Conservation (phyloP, 2,329 filamentous ascomycete species). For the Xylaria digitata region DNA sequence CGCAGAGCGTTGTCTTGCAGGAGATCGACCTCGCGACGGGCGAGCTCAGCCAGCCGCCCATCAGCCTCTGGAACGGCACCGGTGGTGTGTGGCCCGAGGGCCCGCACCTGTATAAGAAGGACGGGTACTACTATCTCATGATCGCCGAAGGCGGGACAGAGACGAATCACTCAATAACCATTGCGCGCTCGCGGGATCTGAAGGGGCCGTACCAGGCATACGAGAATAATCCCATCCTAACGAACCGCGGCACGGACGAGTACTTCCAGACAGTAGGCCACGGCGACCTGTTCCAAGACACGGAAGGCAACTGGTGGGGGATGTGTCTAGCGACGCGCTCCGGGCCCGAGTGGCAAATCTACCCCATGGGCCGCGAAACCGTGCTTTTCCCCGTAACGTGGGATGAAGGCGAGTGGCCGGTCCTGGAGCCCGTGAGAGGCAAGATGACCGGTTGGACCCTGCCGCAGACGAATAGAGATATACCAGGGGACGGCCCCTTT, state of each 20-base stretch:
- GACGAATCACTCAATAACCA: conserved; percentile 55
- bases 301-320: conserved; percentile 63
- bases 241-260: conserved; percentile 52
- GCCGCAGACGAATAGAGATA: conserved; percentile 49
- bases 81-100: conserved; percentile 58
- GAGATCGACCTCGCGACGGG: conserved; percentile 53
- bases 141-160: conserved; percentile 62
- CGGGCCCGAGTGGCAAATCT: conserved; percentile 55
- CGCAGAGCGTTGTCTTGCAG: conserved; percentile 47
- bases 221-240: conserved; percentile 59
- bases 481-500: conserved; percentile 51
- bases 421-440: conserved; percentile 56
- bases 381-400: conserved; percentile 58
- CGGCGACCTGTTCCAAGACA: conserved; percentile 58
- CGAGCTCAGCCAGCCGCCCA: conserved; percentile 46
- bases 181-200: conserved; percentile 55
- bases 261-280: conserved; percentile 60
- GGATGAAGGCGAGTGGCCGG: conserved; percentile 61
- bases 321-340: conserved; percentile 59
- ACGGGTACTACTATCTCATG: conserved; percentile 61
- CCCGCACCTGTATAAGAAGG: conserved; percentile 59
- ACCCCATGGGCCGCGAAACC: conserved; percentile 67
- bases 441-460: conserved; percentile 57
- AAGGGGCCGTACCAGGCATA: conserved; percentile 58
- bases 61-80: conserved; percentile 58